Conservation (phyloP, 106 monocot genomes). For the Platanthera zijinensis region DNA sequence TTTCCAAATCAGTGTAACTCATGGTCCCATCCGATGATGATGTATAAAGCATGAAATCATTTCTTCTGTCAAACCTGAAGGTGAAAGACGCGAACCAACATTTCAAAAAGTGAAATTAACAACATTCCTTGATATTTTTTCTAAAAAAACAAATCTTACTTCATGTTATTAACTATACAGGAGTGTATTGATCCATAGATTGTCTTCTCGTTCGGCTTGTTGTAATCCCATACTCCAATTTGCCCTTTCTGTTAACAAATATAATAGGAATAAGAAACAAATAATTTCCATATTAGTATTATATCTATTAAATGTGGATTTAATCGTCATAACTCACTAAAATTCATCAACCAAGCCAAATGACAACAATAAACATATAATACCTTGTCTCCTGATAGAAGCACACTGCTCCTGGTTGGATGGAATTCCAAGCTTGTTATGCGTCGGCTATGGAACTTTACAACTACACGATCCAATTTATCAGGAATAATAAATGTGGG, state of each 20-base stretch:
- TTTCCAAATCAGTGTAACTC: conserved; percentile 72
- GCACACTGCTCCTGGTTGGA: conserved; percentile 51
- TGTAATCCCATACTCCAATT: conserved; percentile 86
- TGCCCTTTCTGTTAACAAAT: conserved; percentile 67
- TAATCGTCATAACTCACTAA: neutral
- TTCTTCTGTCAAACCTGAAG: conserved; percentile 55
- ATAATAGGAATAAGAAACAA: neutral
- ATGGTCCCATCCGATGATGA: conserved; percentile 93
- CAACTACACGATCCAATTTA: conserved; percentile 64
- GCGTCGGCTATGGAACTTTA: conserved; percentile 76
- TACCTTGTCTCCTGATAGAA: conserved; percentile 95
- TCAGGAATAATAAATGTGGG: conserved; percentile 65
- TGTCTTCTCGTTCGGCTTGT: conserved; percentile 73
- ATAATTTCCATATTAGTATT: neutral
- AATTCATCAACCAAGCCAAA: neutral
- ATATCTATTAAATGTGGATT: neutral
- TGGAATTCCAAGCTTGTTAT: conserved; percentile 90
- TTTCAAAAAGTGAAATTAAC: neutral
- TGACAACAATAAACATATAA: neutral
- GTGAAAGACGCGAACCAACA: conserved; percentile 4
- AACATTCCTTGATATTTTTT: neutral
- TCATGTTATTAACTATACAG: conserved; percentile 90
- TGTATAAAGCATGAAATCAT: conserved; percentile 58
- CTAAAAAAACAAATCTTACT: conserved; percentile 26
- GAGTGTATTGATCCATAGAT: conserved; percentile 71